Percentiles rank a stretch among this genome's conserved stretches.
Conservation (phyloP, 75 land plant species). For the Cunninghamia lanceolata region DNA sequence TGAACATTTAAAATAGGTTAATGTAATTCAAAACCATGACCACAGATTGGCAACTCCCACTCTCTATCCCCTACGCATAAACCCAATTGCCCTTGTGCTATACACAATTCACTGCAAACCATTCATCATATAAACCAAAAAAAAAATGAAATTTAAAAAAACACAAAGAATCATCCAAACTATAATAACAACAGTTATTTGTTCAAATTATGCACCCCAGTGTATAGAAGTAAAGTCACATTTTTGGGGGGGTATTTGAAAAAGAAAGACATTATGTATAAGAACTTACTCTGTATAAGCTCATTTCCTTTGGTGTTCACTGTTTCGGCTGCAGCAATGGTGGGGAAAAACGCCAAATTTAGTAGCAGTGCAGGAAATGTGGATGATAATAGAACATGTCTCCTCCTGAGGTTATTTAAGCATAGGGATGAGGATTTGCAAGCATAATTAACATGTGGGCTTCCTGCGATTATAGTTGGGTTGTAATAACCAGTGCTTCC, state of each 20-base stretch:
- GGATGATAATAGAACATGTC: background rate
- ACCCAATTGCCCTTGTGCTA: background rate
- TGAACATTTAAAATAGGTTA: background rate
- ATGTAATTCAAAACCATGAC: background rate
- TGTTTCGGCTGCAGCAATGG: background rate
- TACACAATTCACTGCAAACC: background rate
- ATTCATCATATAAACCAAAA: too few species aligned
- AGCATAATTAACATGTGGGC: background rate
- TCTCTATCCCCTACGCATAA: background rate
- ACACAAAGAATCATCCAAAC: background rate
- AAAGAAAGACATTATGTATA: background rate
- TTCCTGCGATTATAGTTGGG: background rate
- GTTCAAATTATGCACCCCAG: background rate
- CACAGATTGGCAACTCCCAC: background rate
- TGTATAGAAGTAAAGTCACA: background rate
- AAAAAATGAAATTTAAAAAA: too few species aligned
- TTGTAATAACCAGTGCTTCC: background rate
- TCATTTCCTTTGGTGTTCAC: slow-evolving; percentile 2
- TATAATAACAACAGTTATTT: background rate
- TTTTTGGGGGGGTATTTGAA: background rate
- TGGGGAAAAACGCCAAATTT: background rate
- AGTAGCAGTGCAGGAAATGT: slow-evolving; percentile 1
- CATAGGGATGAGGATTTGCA: background rate
- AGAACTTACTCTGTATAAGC: slow-evolving; percentile 6
- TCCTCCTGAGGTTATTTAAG: background rate